A percentile compares a stretch with the other conserved stretches of the same genome.
Evolutionary conservation across 768 basidiomycete genomes (phyloP).

Genomic region (Austroboletus festivus): DNA sequence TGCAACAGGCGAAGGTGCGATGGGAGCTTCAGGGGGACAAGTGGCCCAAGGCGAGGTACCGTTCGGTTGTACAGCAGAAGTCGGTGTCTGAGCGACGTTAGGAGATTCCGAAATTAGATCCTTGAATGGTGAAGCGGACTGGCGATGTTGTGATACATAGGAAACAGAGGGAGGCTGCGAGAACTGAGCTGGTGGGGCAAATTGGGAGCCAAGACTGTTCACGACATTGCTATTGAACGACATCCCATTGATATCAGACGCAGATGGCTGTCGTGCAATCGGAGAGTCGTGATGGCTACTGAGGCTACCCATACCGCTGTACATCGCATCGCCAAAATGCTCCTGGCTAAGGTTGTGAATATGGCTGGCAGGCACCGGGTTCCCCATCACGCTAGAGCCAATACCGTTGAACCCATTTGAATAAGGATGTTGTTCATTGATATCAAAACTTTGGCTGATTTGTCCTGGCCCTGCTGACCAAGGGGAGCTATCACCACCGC

Average conservation of each 20-base stretch:
- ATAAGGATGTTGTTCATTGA: slow-evolving; percentile 23
- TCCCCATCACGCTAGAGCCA: slow-evolving; percentile 17
- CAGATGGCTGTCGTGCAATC: slow-evolving; percentile 19
- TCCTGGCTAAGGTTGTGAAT: slow-evolving; percentile 27
- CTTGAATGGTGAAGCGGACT: slow-evolving; percentile 20
- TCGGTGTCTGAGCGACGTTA: slow-evolving; percentile 17
- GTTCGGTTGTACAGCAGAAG: slow-evolving; percentile 22
- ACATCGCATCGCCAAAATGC: slow-evolving; percentile 21
- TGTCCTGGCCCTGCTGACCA: slow-evolving; percentile 35
- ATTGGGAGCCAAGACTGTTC: slow-evolving; percentile 24
- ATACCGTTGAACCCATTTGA: slow-evolving; percentile 24
- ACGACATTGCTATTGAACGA: slow-evolving; percentile 14
- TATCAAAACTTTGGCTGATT: slow-evolving; percentile 17
- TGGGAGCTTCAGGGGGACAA: slow-evolving; percentile 20
- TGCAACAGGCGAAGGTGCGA: slow-evolving; percentile 17
- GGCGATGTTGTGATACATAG: slow-evolving; percentile 20
- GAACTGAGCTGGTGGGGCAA: slow-evolving; percentile 15
- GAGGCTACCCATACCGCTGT: slow-evolving; percentile 22
- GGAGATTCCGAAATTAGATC: slow-evolving; percentile 20
- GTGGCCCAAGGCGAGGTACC: slow-evolving; percentile 24
- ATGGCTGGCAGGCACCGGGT: slow-evolving; percentile 18
- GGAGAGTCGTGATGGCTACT: slow-evolving; percentile 22
- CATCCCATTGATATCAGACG: slow-evolving; percentile 24
- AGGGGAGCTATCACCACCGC: slow-evolving; percentile 27
- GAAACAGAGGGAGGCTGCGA: slow-evolving; percentile 22